Evolutionary conservation across 257 asterid species (phyloP), one percentile per base, ranked within the genome.

Genomic region (Petunia secreta): DNA sequence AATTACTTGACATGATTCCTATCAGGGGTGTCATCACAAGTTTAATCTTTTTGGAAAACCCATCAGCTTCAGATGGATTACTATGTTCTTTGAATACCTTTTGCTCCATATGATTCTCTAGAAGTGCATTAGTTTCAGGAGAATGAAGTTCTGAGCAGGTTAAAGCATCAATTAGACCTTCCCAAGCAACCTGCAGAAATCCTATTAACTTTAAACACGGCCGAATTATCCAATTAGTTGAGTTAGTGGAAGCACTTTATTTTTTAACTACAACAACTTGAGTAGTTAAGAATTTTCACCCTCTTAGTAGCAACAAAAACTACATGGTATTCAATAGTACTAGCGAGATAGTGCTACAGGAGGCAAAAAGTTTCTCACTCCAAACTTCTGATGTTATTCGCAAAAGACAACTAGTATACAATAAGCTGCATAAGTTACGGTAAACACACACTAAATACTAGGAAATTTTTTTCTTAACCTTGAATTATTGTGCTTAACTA

Each of bases 141-240:
- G 82, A 81, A 83, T 86, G 86, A 85, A 79, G 80, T 81, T 77
- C 87, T 48, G 88, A 88, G 75, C 80, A 90, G 38, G 89, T 82
- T 74, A 90, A 85, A 85, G 90, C 91, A 89, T 92, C 97, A 80
- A 93, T 80, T 52, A 93, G 85, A 82, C 92, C 90, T 86, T 93
- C 93, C 98, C 96, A 93, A 43, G 98, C 88, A 15, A 89, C 94
- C 97, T 91, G 90, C 84, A 86, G 83, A 85, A 64, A 64, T 38
- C 5, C 8, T 44, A 55, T 63, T 41, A 63, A 8, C 36, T 79
- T 50, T 64, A 64, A 73, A 1, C 43, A 73, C 2, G 5, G 11
- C 25, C 62, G 34, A 73, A 16, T 36, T 73, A 50, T 50, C 36
- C 62, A 71, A 50, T 13, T 34, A 73, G 46, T 73, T 50, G 34